phyloP scores from a whole-genome alignment of 2,329 filamentous ascomycete species.

The Ceratocystis lukuohia region DNA sequence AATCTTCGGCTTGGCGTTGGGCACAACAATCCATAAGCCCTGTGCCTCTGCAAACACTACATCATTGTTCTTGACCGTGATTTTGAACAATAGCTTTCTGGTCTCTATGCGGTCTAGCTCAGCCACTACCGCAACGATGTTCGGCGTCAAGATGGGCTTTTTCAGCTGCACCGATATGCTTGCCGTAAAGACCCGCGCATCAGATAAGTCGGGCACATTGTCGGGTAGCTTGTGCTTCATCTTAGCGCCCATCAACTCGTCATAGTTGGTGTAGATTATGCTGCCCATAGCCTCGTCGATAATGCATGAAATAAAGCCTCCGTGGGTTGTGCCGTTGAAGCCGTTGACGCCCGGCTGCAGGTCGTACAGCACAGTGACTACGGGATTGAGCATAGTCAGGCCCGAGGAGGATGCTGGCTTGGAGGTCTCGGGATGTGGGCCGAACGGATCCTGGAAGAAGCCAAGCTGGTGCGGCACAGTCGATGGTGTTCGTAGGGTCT shows the following conservation, averaged over 20 bases:
- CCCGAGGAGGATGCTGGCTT: slow-evolving; percentile 9
- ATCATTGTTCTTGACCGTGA: slow-evolving; percentile 18
- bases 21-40: slow-evolving; percentile 15
- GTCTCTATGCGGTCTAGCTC: slow-evolving; percentile 19
- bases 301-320: slow-evolving; percentile 22
- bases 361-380: slow-evolving; percentile 22
- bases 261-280: slow-evolving; percentile 22
- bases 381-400: slow-evolving; percentile 19
- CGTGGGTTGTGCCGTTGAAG: slow-evolving; percentile 23
- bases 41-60: slow-evolving; percentile 7
- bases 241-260: slow-evolving; percentile 17
- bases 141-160: slow-evolving; percentile 20
- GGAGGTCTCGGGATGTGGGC: neutral
- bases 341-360: slow-evolving; percentile 22
- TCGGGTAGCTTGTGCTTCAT: slow-evolving; percentile 16
- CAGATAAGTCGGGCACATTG: slow-evolving; percentile 11
- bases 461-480: slow-evolving; percentile 23
- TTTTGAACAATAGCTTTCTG: slow-evolving; percentile 20
- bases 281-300: slow-evolving; percentile 26
- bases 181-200: slow-evolving; percentile 19
- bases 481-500: slow-evolving; percentile 16
- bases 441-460: slow-evolving; percentile 20
- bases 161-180: slow-evolving; percentile 21
- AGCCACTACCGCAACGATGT: slow-evolving; percentile 21
- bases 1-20: slow-evolving; percentile 2